phyloP scores from a whole-genome alignment of 345 rosid genomes.

The Rubroshorea leprosula region DNA sequence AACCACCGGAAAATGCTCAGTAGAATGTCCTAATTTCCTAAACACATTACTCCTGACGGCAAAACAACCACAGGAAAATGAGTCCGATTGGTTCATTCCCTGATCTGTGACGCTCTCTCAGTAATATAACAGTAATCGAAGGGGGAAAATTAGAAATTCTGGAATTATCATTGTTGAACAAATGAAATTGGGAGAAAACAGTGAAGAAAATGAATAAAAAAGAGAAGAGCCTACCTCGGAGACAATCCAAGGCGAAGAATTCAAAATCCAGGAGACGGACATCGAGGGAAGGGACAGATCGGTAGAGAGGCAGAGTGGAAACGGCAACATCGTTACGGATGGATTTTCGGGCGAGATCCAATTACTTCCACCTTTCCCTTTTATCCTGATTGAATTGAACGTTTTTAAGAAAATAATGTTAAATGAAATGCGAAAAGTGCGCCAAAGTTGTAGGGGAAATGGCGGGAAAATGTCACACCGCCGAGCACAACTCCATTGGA shows the following conservation, averaged over 20 bases:
- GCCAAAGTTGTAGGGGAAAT: conserved; percentile 9
- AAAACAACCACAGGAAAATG: not conserved
- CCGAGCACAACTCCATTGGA: too few species aligned
- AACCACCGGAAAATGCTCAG: too few species aligned
- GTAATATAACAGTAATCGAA: not conserved
- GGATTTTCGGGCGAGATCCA: conserved; percentile 26
- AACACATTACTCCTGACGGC: not conserved
- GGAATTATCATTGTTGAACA: not conserved
- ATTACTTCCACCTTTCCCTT: conserved; percentile 44
- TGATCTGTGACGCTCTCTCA: not conserved
- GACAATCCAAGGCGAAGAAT: conserved; percentile 83
- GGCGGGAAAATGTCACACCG: conserved; percentile 27
- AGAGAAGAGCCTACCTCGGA: conserved; percentile 49
- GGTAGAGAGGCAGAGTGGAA: conserved; percentile 57
- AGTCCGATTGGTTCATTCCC: not conserved
- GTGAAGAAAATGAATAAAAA: not conserved
- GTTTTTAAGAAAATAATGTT: too few species aligned
- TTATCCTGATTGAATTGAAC: not conserved
- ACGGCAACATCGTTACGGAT: conserved; percentile 20
- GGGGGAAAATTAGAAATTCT: not conserved
- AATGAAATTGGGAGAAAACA: not conserved
- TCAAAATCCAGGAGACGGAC: conserved; percentile 89
- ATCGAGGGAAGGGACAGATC: conserved; percentile 70
- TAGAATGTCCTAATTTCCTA: too few species aligned
- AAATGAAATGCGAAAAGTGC: not conserved